Base-by-base conservation (phyloP, 441 rosid genomes). In the Breynia disticha region DNA sequence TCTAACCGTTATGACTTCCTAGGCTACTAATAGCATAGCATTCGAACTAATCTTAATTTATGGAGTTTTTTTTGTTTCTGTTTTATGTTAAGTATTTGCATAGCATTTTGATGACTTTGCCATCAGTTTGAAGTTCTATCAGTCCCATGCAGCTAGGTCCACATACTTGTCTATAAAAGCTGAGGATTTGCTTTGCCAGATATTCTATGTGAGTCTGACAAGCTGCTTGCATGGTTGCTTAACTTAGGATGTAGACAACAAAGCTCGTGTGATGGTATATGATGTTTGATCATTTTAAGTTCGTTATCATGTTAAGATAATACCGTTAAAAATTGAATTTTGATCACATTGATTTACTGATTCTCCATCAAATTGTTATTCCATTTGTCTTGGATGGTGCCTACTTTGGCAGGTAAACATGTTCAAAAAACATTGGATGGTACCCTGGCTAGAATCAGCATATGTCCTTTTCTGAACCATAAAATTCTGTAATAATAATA, bases 141-240 rank as follows among this genome's bases (percentile, higher is more conserved):
- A 69, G 73, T 62, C 57, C 59, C 47, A 56, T 65, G 71, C 73
- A 50, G 76, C 63, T 20, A 58, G 55, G 52, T 43, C 47, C 66
- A 54, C 42, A 49, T 60, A 44, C 56, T 59, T 59, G 42, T 55
- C 62, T 19, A 19, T 57, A 60, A 57, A 71, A 51, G 66, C 68
- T 61, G 61, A 56, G 68, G 67, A 60, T 66, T 11, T 60, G 58
- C 69, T 63, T 24, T 62, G 69, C 52, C 54, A 38, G 65, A 73
- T 52, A 61, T 64, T 67, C 55, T 55, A 39, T 50, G 63, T 57
- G 39, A 58, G 68, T 55, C 35, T 46, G 57, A 61, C 54, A 56
- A 63, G 68, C 61, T 59, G 62, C 66, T 41, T 52, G 47, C 54
- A 53, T 52, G 46, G 51, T 60, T 61, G 28, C 43, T 67, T 62